Conservation (phyloP, 2,329 filamentous ascomycete species). For the Alternaria sp. region DNA sequence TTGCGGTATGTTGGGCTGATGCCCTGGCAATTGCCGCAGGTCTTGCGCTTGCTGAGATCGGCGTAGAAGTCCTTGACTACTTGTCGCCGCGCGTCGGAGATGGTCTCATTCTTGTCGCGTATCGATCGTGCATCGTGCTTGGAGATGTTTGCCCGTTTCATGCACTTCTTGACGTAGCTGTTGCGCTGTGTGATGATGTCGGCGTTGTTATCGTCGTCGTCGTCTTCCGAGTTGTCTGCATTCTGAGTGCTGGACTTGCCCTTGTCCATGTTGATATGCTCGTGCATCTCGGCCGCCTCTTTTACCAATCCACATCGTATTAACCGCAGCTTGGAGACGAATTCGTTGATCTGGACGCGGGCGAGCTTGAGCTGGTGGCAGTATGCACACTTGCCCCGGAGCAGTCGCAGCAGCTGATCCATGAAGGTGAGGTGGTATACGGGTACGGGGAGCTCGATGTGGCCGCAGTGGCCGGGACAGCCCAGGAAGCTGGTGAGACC, state of each 20-base stretch:
- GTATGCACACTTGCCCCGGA: conserved; percentile 88
- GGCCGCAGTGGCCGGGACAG: conserved; percentile 92
- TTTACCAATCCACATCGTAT: conserved; percentile 83
- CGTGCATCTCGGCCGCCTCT: conserved; percentile 65
- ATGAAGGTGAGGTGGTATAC: conserved; percentile 98
- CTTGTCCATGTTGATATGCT: conserved; percentile 55
- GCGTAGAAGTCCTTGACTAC: conserved; percentile 84
- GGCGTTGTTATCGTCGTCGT: conserved; percentile 70
- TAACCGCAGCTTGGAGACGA: conserved; percentile 83
- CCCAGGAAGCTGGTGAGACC: conserved; percentile 75
- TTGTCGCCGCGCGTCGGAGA: conserved; percentile 76
- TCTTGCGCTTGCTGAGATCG: conserved; percentile 72
- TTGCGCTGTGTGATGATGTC: conserved; percentile 65
- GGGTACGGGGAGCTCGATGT: conserved; percentile 91
- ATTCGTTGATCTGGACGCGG: conserved; percentile 78
- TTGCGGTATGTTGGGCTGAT: conserved; percentile 78
- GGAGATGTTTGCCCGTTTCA: conserved; percentile 65
- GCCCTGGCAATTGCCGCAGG: conserved; percentile 71
- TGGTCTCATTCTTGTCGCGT: conserved; percentile 80
- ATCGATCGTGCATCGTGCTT: conserved; percentile 57
- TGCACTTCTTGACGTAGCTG: conserved; percentile 75
- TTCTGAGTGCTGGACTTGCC: conserved; percentile 43
- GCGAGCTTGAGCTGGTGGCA: conserved; percentile 86
- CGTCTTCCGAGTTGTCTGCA: conserved; percentile 67
- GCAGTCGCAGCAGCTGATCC: conserved; percentile 84